A percentile compares a stretch with the other conserved stretches of the same genome.
Evolutionary conservation across 2,329 filamentous ascomycete species (phyloP).

Genomic region (Diplocarpon rosae): DNA sequence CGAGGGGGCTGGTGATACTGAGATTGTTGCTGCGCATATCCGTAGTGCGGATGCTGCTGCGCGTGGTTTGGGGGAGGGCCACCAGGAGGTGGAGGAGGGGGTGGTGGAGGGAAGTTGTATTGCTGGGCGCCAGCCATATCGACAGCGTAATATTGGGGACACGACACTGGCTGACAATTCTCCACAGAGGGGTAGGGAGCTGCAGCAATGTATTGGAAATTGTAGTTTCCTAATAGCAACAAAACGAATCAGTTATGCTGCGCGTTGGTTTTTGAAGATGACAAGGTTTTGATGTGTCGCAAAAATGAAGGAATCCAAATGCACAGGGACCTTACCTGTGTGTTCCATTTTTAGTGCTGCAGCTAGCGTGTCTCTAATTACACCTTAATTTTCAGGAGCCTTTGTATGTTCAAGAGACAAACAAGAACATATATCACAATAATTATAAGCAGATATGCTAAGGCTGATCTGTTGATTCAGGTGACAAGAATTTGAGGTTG

Average conservation of each 20-base stretch:
- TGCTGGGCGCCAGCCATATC: constrained; percentile 24
- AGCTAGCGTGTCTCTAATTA: background rate
- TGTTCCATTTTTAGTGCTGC: background rate
- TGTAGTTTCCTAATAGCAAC: constrained; percentile 7
- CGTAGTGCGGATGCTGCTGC: constrained; percentile 22
- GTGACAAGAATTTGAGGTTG: no score
- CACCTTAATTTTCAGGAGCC: constrained; percentile 1
- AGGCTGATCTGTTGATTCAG: no score
- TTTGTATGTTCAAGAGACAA: no score
- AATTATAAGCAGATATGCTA: no score
- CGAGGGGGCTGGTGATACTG: constrained; percentile 22
- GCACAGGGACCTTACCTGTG: background rate
- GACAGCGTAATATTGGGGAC: background rate
- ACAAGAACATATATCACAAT: no score
- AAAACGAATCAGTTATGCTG: constrained; percentile 11
- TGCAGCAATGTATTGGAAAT: background rate
- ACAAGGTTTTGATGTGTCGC: background rate
- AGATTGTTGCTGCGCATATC: constrained; percentile 20
- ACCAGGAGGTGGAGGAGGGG: constrained; percentile 26
- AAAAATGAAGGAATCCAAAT: background rate
- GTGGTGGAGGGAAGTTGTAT: constrained; percentile 28
- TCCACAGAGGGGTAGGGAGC: background rate
- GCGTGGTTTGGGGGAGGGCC: constrained; percentile 21
- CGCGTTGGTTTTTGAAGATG: background rate
- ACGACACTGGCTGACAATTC: background rate